Conservation (phyloP, 441 rosid species). For the Gossypium laxum region DNA sequence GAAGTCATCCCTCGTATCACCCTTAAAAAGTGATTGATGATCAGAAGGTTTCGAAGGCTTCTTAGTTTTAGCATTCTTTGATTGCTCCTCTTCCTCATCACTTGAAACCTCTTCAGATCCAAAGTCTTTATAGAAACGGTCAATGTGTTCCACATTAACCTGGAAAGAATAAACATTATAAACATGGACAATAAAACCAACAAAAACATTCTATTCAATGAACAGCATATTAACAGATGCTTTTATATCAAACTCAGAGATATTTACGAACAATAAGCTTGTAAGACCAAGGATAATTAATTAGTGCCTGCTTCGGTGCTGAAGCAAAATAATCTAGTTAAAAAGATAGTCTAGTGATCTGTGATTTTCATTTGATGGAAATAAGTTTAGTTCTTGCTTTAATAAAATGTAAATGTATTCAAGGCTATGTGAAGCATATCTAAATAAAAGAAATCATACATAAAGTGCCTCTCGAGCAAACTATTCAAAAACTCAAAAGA, state of each 20-base stretch:
- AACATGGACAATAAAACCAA: neutral
- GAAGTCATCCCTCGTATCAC: slow-evolving; percentile 60
- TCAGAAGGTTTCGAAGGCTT: slow-evolving; percentile 76
- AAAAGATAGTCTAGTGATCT: neutral
- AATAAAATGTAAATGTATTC: neutral
- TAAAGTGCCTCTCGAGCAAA: neutral
- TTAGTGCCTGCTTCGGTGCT: neutral
- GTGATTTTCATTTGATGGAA: neutral
- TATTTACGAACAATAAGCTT: neutral
- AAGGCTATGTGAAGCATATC: neutral
- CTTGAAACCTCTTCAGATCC: slow-evolving; percentile 56
- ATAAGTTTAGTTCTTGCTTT: neutral
- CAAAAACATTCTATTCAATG: neutral
- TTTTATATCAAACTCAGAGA: neutral
- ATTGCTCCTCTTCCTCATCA: slow-evolving; percentile 23
- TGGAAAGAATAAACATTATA: slow-evolving; percentile 25
- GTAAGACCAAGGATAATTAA: neutral
- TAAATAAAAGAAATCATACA: neutral
- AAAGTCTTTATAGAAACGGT: slow-evolving; percentile 62
- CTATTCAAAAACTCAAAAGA: neutral
- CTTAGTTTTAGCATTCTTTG: slow-evolving; percentile 21
- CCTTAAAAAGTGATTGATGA: slow-evolving; percentile 69
- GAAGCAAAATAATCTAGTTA: neutral
- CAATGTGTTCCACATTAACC: slow-evolving; percentile 74
- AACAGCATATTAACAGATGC: neutral